These are phyloP conservation scores for Lactifluus subvellereus DNA, from an alignment of 768 basidiomycete species.

Conservation along the genomic window DNA sequence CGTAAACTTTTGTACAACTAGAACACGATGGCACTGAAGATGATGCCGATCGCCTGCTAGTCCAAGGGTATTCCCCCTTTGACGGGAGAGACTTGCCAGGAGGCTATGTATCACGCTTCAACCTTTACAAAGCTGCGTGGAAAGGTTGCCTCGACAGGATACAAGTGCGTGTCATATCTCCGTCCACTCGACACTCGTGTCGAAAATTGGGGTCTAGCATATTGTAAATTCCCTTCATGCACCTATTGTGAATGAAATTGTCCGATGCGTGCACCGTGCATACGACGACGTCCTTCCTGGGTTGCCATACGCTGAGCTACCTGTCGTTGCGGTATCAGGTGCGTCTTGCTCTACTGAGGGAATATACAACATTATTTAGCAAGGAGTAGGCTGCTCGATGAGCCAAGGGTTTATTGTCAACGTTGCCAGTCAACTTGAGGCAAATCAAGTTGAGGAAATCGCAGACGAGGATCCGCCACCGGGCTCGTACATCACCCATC, in stretches of 20 bases:
- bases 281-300: slow-evolving; percentile 23
- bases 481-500: slow-evolving; percentile 12
- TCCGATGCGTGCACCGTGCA: slow-evolving; percentile 20
- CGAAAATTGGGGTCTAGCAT: slow-evolving; percentile 8
- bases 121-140: slow-evolving; percentile 22
- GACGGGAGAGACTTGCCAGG: slow-evolving; percentile 21
- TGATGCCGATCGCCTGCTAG: not conserved
- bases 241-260: slow-evolving; percentile 17
- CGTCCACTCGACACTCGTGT: not conserved
- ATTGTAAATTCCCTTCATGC: slow-evolving; percentile 17
- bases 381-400: slow-evolving; percentile 12
- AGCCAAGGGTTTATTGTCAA: slow-evolving; percentile 16
- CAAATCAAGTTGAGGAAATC: not conserved
- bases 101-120: slow-evolving; percentile 16
- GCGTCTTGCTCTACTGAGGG: not conserved
- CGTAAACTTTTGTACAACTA: not conserved
- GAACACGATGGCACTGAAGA: not conserved
- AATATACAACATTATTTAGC: not conserved
- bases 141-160: slow-evolving; percentile 19
- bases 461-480: slow-evolving; percentile 9
- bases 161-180: slow-evolving; percentile 10
- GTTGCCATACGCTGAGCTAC: slow-evolving; percentile 24
- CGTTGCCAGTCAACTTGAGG: slow-evolving; percentile 13
- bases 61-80: slow-evolving; percentile 16
- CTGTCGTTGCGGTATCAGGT: slow-evolving; percentile 23